Evolutionary conservation across 345 rosid species (phyloP).

Genomic region (Eucalyptus tenuipes): DNA sequence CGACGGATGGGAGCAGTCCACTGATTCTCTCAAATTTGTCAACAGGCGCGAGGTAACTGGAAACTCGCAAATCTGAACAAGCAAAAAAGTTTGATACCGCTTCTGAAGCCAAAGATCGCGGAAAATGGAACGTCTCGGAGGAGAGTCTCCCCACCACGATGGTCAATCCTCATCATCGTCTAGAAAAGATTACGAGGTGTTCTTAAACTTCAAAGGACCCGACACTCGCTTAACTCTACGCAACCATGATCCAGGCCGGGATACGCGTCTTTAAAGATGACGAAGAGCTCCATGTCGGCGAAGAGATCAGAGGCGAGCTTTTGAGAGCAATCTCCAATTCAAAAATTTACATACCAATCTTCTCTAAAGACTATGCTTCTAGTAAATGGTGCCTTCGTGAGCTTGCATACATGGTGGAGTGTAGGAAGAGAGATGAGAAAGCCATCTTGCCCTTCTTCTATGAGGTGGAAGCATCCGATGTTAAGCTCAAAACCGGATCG

Average conservation of each 20-base stretch:
- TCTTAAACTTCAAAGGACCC: not conserved
- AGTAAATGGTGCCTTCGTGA: not conserved
- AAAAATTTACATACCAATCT: not conserved
- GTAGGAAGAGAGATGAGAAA: not conserved
- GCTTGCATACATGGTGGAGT: accelerated
- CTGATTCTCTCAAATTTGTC: not conserved
- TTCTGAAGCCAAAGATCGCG: not conserved
- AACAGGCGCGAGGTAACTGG: not conserved
- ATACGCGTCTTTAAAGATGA: not conserved
- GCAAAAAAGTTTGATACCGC: not conserved
- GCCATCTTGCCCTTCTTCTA: not conserved
- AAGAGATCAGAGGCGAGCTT: not conserved
- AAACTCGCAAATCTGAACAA: not conserved
- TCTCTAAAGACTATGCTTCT: not conserved
- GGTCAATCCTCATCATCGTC: not conserved
- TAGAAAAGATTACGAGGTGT: too few species aligned
- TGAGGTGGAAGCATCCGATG: not conserved
- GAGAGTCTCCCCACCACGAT: not conserved
- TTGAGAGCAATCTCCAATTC: not conserved
- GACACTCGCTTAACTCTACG: not conserved
- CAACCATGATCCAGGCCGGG: not conserved
- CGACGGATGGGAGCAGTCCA: too few species aligned
- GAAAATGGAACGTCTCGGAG: not conserved
- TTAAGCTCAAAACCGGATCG: not conserved
- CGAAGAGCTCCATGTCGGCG: not conserved